Percentiles rank a stretch among this genome's conserved stretches.
Evolutionary conservation across 345 rosid genomes (phyloP).

Genomic region (Populus euphratica): DNA sequence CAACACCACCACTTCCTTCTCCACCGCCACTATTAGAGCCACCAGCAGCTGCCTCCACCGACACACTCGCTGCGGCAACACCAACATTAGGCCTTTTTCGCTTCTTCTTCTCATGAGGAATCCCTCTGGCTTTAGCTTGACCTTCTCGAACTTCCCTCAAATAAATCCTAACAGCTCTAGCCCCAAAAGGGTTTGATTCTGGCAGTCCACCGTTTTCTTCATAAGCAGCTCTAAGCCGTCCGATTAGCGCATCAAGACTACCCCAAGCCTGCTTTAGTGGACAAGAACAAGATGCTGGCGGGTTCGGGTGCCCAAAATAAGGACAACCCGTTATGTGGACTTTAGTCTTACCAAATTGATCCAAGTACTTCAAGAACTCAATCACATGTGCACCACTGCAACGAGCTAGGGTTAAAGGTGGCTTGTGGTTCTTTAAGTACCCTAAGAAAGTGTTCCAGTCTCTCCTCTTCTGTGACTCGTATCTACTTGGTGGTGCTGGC

Average conservation of each 20-base stretch:
- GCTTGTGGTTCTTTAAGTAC: constrained; percentile 31
- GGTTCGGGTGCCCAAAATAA: constrained; percentile 29
- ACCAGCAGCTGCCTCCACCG: not conserved
- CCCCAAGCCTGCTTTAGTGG: constrained; percentile 37
- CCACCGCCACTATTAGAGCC: not conserved
- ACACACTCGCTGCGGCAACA: not conserved
- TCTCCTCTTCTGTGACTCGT: constrained; percentile 35
- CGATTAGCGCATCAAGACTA: constrained; percentile 33
- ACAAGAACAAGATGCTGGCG: constrained; percentile 31
- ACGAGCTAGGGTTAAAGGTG: constrained; percentile 27
- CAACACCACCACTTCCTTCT: not conserved
- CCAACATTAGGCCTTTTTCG: constrained; percentile 15
- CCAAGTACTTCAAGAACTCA: constrained; percentile 34
- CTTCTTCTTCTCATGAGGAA: constrained; percentile 37
- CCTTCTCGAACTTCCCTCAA: constrained; percentile 31
- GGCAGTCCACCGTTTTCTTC: constrained; percentile 32
- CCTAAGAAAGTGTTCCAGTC: constrained; percentile 37
- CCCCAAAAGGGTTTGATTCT: constrained; percentile 34
- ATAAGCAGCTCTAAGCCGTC: constrained; percentile 30
- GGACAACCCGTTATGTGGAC: constrained; percentile 32
- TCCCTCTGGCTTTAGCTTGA: constrained; percentile 33
- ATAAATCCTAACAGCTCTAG: constrained; percentile 32
- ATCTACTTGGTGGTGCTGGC: constrained; percentile 22
- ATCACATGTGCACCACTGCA: constrained; percentile 38
- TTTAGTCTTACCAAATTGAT: constrained; percentile 36